Evolutionary conservation across 1,284 basidiomycete species (phyloP), one percentile per base, ranked within the genome.

Genomic region (Ustilago esculenta): DNA sequence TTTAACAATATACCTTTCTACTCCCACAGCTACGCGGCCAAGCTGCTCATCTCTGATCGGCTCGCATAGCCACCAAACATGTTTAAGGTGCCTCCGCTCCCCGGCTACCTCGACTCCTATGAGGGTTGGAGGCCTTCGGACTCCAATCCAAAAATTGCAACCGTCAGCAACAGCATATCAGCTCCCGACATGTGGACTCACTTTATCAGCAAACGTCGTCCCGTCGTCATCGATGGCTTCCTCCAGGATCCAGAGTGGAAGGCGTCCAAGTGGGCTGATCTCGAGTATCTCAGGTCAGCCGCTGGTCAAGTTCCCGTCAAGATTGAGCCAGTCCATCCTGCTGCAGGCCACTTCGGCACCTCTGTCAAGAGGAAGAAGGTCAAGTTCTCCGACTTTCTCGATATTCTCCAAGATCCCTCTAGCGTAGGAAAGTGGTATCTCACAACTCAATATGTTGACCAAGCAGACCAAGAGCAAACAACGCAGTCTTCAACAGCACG

Each of bases 391-490:
- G 45, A 71, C 20, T 80, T 68, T 46, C 48, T 81, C 21, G 74
- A 75, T 32, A 49, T 69, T 0, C 50, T 81, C 9, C 46, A 73
- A 23, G 66, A 78, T 40, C 39, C 52, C 0, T 47, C 58, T 1
- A 52, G 54, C 27, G 58, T 58, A 9, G 76, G 74, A 5, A 66
- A 73, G 17, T 78, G 69, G 61, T 81, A 81, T 30, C 69, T 81
- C 21, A 81, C 79, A 20, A 81, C 80, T 15, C 80, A 81, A 46
- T 81, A 81, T 53, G 65, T 63, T 24, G 58, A 69, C 15, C 55
- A 70, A 15, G 58, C 45, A 12, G 63, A 70, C 9, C 33, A 71
- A 15, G 53, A 61, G 10, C 48, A 58, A 18, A 36, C 43, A n/a
- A 20, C 33, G 1, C 40, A 48, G 14, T 56, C 64, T 5, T 50